A percentile compares a stretch with the other conserved stretches of the same genome.
Conservation (phyloP, 2,329 filamentous ascomycete species). For the Scolecobasidium constrictum region DNA sequence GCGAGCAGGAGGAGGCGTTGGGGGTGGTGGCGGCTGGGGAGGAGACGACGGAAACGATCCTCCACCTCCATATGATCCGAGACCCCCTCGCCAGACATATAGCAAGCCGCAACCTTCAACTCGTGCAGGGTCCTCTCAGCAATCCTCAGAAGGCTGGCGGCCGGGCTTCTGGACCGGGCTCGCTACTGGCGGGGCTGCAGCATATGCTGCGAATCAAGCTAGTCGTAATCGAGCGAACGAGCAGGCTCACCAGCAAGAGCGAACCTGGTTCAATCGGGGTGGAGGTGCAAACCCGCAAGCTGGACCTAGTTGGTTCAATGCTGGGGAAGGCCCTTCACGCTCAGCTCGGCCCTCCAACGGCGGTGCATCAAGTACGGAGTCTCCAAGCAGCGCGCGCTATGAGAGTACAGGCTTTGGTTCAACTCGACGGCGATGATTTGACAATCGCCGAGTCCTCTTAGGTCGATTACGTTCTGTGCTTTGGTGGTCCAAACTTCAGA, state of each 20-base stretch:
- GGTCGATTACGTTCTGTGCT: too few relatives aligned
- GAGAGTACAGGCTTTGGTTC: constrained; percentile 66
- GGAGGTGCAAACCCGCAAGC: background rate
- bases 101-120: constrained; percentile 6
- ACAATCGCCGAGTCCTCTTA: too few relatives aligned
- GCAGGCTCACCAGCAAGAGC: background rate
- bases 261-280: constrained; percentile 12
- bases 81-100: constrained; percentile 11
- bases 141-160: constrained; percentile 42
- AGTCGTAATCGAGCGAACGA: constrained; percentile 11
- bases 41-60: constrained; percentile 35
- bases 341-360: constrained; percentile 15
- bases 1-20: constrained; percentile 11
- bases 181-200: constrained; percentile 58
- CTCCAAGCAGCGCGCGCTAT: constrained; percentile 40
- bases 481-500: too few relatives aligned
- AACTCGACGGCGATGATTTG: constrained; percentile 37
- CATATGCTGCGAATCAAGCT: constrained; percentile 39
- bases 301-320: constrained; percentile 9
- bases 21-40: constrained; percentile 13
- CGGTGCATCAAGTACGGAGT: too few relatives aligned
- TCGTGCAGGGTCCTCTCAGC: constrained; percentile 11
- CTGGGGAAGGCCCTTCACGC: constrained; percentile 20
- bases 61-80: constrained; percentile 36
- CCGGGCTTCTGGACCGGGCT: constrained; percentile 67